These are phyloP conservation scores for Aegle marmelos DNA, from an alignment of 345 rosid species.

Conservation along the genomic window DNA sequence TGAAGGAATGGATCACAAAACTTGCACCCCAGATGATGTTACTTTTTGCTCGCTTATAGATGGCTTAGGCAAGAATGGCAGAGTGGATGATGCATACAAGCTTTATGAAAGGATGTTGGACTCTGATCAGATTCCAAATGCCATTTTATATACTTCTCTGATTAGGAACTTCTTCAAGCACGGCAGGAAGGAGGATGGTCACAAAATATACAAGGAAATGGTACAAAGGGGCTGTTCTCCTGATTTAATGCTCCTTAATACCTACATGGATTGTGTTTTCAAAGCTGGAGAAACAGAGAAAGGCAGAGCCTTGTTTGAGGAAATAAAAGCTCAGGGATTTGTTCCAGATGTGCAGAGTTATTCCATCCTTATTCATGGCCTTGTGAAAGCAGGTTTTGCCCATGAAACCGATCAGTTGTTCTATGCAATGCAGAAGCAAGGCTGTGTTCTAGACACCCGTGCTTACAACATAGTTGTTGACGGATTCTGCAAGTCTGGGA, in stretches of 20 bases:
- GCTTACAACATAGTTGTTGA: slow-evolving; percentile 82
- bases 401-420: slow-evolving; percentile 72
- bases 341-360: slow-evolving; percentile 78
- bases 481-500: slow-evolving; percentile 93
- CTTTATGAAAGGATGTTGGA: slow-evolving; percentile 88
- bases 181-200: slow-evolving; percentile 90
- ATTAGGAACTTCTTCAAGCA: slow-evolving; percentile 75
- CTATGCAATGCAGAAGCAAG: slow-evolving; percentile 89
- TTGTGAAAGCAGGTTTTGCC: slow-evolving; percentile 82
- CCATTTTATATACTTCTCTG: slow-evolving; percentile 74
- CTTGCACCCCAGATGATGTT: slow-evolving; percentile 69
- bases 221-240: slow-evolving; percentile 55
- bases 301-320: slow-evolving; percentile 80
- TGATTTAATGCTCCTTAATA: slow-evolving; percentile 76
- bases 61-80: slow-evolving; percentile 89
- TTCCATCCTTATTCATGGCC: slow-evolving; percentile 76
- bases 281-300: slow-evolving; percentile 84
- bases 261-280: slow-evolving; percentile 91
- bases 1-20: slow-evolving; percentile 68
- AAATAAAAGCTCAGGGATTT: slow-evolving; percentile 66
- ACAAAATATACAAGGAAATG: slow-evolving; percentile 94
- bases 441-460: slow-evolving; percentile 76
- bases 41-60: slow-evolving; percentile 91
- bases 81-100: slow-evolving; percentile 83
- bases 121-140: slow-evolving; percentile 52